These are phyloP conservation scores for Eudorina sp. DNA, from an alignment of 139 green algal genomes.

Conservation along the genomic window DNA sequence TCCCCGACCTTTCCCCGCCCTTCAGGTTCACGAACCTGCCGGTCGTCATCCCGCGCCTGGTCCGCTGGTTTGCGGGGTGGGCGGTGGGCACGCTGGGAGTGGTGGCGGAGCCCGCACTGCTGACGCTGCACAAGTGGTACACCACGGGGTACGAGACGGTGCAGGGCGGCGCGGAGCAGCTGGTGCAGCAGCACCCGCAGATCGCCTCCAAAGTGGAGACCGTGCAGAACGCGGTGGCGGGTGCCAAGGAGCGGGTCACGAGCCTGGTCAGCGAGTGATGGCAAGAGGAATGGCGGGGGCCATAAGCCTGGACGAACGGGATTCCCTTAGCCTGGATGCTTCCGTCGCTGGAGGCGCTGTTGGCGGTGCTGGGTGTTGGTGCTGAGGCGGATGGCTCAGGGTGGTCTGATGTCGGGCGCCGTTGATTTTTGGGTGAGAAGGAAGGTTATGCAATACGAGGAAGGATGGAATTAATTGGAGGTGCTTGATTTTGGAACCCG, in stretches of 20 bases:
- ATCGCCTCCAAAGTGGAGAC: neutral
- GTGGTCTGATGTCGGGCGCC: too few species aligned
- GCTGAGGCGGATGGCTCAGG: too few species aligned
- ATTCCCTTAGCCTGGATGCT: too few species aligned
- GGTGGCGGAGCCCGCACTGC: slow-evolving; percentile 4
- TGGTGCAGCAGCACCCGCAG: neutral
- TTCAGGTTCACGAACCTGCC: slow-evolving; percentile 33
- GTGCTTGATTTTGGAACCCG: too few species aligned
- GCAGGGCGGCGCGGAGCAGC: slow-evolving; percentile 33
- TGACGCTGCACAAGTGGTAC: slow-evolving; percentile 9
- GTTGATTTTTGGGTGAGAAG: too few species aligned
- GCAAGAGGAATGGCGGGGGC: too few species aligned
- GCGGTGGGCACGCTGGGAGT: neutral
- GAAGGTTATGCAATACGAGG: too few species aligned
- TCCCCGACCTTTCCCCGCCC: neutral
- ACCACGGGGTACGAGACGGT: slow-evolving; percentile 7
- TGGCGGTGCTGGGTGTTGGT: too few species aligned
- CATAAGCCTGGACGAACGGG: too few species aligned
- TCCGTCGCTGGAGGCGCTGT: too few species aligned
- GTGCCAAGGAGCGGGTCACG: neutral
- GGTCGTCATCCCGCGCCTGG: neutral
- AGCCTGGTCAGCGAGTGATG: neutral
- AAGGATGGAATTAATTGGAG: too few species aligned
- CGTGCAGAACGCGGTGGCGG: neutral
- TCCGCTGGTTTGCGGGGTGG: slow-evolving; percentile 37